phyloP scores from a whole-genome alignment of 2,329 filamentous ascomycete species.

The Aureobasidium sp. region DNA sequence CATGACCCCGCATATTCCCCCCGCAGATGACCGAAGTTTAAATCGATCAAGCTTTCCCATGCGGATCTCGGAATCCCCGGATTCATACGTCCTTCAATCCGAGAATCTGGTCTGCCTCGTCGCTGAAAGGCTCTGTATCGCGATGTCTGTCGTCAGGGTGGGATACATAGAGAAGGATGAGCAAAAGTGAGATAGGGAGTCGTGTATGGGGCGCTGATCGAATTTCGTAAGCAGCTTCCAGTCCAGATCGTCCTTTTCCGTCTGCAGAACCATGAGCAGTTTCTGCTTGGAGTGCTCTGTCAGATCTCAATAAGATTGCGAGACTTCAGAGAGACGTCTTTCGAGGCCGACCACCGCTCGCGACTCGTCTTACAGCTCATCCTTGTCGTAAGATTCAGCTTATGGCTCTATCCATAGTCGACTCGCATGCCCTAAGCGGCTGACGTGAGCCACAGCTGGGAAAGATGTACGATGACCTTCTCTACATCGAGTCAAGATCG shows the following conservation, averaged over 20 bases:
- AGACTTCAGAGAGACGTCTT: neutral
- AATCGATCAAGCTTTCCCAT: neutral
- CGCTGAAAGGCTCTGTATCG: neutral
- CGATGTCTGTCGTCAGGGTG: neutral
- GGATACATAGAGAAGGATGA: too few relatives aligned
- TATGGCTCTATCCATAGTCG: neutral
- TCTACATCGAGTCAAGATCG: too few relatives aligned
- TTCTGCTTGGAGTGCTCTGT: neutral
- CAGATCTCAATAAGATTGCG: neutral
- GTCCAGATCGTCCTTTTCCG: neutral
- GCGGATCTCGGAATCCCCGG: neutral
- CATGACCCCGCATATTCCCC: neutral
- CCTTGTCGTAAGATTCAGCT: neutral
- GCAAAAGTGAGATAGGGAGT: neutral
- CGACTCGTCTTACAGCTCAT: neutral
- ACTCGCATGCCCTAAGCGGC: neutral
- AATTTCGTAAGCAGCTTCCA: neutral
- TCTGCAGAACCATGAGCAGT: neutral
- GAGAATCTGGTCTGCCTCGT: neutral
- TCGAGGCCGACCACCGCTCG: neutral
- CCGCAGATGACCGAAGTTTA: neutral
- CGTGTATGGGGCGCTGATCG: neutral
- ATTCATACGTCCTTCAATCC: neutral
- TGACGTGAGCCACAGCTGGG: neutral
- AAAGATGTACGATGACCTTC: too few relatives aligned